Base-by-base conservation (phyloP, 345 rosid species). In the Bretschneidera sinensis region DNA sequence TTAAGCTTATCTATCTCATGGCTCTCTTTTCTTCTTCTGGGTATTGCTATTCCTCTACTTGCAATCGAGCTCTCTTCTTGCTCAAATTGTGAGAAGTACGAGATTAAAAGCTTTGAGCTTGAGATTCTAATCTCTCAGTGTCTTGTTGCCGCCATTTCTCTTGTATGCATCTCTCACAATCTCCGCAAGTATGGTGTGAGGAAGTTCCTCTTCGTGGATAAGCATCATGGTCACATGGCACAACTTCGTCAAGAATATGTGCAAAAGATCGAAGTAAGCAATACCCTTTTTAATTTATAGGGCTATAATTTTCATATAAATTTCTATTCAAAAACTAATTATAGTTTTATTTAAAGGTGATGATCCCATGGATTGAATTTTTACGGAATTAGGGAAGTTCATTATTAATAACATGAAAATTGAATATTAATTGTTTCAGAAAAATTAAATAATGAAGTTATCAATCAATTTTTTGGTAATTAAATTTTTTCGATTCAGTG, bases 171-270 rank as follows among this genome's bases (percentile, higher is more conserved):
- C 4, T 73, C 78, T 21, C 67, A 60, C 56, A 67, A 67, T 34
- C 63, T 77, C 55, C 63, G 81, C 43, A 74, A 77, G 62, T 70
- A 77, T 43, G 78, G 78, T 0, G n/a, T 67, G 17, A 59, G 71
- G 47, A 70, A 67, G 59, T 77, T 77, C 51, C 76, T 77, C 10
- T 77, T 77, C 53, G 78, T 70, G 49, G 81, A 77, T 58, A 56
- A 71, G 4, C 68, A 5, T 1, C 76, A 70, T 28, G 78, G 73
- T 33, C 73, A 67, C 54, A 13, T 24, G 43, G 7, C 60, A 0
- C 71, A 53, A 64, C 67, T 60, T 63, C 68, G 18, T 34, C 48
- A 61, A 24, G 71, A 73, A 28, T 77, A 73, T 31, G 52, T 54
- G 11, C 57, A 54, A n/a, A 70, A 67, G 55, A 74, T 73, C 31